Evolutionary conservation across 2,329 filamentous ascomycete genomes (phyloP).

Genomic region (Epichloe typhina): DNA sequence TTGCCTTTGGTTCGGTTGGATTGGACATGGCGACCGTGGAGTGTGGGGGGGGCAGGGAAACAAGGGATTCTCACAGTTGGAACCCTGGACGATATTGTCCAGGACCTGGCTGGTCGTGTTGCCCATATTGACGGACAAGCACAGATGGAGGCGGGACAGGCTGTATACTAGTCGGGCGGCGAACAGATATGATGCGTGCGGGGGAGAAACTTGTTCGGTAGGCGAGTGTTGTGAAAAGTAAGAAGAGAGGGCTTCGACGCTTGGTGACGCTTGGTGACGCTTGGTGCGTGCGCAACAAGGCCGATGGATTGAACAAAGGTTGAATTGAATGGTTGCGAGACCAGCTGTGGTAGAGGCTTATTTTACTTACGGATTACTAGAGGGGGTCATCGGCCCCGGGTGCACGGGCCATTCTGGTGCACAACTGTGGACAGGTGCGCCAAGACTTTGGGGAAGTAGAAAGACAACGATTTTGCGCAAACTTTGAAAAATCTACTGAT

Average conservation of each 20-base stretch:
- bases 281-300: neutral
- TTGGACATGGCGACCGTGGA: no score
- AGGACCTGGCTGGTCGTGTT: constrained; percentile 63
- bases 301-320: neutral
- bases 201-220: neutral
- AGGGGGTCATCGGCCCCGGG: constrained; percentile 1
- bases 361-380: neutral
- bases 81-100: constrained; percentile 90
- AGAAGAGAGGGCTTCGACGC: neutral
- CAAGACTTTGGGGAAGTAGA: no score
- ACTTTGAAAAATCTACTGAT: no score
- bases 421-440: neutral
- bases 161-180: neutral
- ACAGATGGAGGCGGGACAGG: neutral
- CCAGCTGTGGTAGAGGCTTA: neutral
- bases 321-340: neutral
- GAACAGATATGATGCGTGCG: neutral
- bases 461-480: no score
- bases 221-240: neutral
- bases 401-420: constrained; percentile 8
- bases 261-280: neutral
- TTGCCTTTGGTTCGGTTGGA: neutral
- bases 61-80: constrained; percentile 58
- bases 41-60: neutral
- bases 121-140: constrained; percentile 36